Evolutionary conservation across 306 rosid species (phyloP).

Genomic region (Canavalia ensiformis): DNA sequence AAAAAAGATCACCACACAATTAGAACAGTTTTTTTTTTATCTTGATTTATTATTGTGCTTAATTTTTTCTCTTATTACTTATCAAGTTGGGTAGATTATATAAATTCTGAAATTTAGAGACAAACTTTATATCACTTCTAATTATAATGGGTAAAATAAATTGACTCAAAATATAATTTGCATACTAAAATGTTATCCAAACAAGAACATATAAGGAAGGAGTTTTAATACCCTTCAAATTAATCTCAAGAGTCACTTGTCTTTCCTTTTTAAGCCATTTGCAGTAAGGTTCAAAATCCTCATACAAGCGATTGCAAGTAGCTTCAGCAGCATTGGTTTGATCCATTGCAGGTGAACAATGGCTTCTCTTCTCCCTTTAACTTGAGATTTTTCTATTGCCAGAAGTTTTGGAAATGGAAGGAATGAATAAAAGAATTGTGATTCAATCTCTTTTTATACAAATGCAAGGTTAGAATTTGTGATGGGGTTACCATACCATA

Average conservation of each 20-base stretch:
- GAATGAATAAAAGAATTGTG: conserved; percentile 35
- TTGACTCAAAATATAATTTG: conserved; percentile 13
- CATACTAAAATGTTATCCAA: background rate
- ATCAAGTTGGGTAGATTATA: background rate
- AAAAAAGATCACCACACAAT: background rate
- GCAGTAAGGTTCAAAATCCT: conserved; percentile 72
- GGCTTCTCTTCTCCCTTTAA: conserved; percentile 15
- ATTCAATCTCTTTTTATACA: conserved; percentile 41
- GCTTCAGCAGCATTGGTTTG: conserved; percentile 39
- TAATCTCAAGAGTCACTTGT: conserved; percentile 48
- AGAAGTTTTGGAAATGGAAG: conserved; percentile 30
- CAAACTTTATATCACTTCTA: background rate
- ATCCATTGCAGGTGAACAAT: conserved; percentile 38
- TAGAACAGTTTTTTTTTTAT: background rate
- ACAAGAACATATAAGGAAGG: background rate
- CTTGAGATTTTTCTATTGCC: conserved; percentile 23
- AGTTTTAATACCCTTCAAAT: conserved; percentile 55
- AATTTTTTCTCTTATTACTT: background rate
- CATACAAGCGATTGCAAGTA: conserved; percentile 44
- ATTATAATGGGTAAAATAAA: background rate
- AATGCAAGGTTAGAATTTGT: conserved; percentile 8
- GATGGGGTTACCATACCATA: background rate
- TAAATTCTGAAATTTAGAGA: background rate
- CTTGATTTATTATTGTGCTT: background rate
- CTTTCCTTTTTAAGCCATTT: conserved; percentile 53